These are phyloP conservation scores for Diaporthe helianthi DNA, from an alignment of 2,329 filamentous ascomycete genomes.

Conservation along the genomic window DNA sequence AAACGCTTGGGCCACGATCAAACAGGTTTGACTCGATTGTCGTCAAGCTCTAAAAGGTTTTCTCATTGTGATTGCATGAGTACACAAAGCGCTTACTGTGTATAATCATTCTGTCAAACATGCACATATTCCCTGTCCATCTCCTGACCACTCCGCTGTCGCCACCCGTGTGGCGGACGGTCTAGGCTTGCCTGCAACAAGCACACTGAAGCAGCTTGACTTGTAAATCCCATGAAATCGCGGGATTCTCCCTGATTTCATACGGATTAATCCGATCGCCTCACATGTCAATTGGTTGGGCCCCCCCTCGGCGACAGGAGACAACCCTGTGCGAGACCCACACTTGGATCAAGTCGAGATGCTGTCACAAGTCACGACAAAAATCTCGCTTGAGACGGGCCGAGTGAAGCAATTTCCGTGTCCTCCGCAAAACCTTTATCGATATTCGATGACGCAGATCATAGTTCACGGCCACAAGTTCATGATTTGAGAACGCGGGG, in stretches of 20 bases:
- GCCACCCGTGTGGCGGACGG: conserved; percentile 16
- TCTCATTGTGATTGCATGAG: conserved; percentile 1
- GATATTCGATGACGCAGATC: neutral
- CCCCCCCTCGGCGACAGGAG: conserved; percentile 11
- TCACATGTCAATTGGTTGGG: conserved; percentile 18
- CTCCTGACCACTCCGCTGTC: neutral
- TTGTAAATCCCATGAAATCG: neutral
- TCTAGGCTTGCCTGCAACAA: conserved; percentile 7
- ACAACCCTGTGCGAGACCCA: conserved; percentile 13
- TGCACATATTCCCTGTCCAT: conserved; percentile 10
- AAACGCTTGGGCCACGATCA: neutral
- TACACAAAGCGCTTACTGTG: neutral
- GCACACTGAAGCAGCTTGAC: neutral
- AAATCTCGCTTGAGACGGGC: conserved; percentile 15
- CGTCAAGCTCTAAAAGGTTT: neutral
- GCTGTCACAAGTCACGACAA: neutral
- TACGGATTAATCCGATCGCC: conserved; percentile 18
- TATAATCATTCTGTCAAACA: neutral
- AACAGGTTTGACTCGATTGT: conserved; percentile 1
- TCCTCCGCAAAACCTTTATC: neutral
- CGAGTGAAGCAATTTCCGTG: conserved; percentile 20
- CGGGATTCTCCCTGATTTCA: conserved; percentile 10
- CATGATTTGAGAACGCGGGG: conserved; percentile 2
- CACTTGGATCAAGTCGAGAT: conserved; percentile 7
- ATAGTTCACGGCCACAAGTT: neutral